phyloP scores from a whole-genome alignment of 495 filamentous ascomycete genomes.

The Aspergillus taichungensis region DNA sequence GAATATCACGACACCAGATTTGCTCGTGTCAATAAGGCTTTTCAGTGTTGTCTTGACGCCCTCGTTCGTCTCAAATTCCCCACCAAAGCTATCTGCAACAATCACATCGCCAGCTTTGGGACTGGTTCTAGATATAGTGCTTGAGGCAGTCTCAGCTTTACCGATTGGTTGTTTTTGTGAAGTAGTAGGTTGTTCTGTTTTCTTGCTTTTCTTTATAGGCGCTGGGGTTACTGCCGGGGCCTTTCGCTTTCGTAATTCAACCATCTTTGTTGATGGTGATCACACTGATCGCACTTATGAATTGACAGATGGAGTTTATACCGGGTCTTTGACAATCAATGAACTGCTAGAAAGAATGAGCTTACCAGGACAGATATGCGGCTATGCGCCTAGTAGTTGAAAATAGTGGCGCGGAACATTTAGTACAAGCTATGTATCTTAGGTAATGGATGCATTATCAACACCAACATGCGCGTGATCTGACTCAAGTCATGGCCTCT shows the following conservation, averaged over 20 bases:
- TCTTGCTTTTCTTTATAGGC: conserved; percentile 46
- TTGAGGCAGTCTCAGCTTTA: conserved; percentile 16
- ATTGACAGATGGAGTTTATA: too few species aligned
- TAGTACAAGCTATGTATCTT: background rate
- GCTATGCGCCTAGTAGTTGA: background rate
- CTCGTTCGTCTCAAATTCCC: conserved; percentile 77
- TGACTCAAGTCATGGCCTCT: too few species aligned
- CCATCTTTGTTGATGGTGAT: conserved; percentile 24
- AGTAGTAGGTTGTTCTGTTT: conserved; percentile 36
- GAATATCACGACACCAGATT: conserved; percentile 81
- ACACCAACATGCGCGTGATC: too few species aligned
- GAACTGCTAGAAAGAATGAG: too few species aligned
- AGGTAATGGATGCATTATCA: background rate
- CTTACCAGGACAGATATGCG: too few species aligned
- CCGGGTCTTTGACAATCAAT: too few species aligned
- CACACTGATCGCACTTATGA: too few species aligned
- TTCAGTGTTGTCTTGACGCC: conserved; percentile 68
- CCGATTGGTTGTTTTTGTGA: conserved; percentile 27
- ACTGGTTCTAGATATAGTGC: conserved; percentile 13
- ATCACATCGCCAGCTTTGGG: conserved; percentile 46
- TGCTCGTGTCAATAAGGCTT: conserved; percentile 70
- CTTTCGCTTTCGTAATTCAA: conserved; percentile 71
- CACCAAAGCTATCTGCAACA: conserved; percentile 64
- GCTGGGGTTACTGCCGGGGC: conserved; percentile 46
- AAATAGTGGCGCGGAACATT: background rate